These are phyloP conservation scores for Psilocybe cubensis DNA, from an alignment of 768 basidiomycete species.

Conservation along the genomic window DNA sequence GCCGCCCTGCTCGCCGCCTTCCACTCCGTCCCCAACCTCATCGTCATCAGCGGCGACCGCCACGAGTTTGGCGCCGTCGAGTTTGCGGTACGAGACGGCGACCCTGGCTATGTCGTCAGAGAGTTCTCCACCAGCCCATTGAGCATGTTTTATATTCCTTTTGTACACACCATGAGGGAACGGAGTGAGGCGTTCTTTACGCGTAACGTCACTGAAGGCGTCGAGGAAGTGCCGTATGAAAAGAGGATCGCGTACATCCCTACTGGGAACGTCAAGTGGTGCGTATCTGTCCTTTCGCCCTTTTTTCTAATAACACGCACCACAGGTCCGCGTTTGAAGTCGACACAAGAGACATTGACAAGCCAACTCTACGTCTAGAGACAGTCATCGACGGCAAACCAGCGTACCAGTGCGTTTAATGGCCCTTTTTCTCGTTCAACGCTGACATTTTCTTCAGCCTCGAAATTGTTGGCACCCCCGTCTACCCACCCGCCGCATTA, in stretches of 20 bases:
- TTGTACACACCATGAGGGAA: conserved; percentile 53
- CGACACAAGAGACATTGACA: conserved; percentile 56
- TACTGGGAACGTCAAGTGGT: conserved; percentile 72
- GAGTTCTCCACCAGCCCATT: conserved; percentile 76
- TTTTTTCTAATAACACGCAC: neutral
- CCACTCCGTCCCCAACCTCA: conserved; percentile 70
- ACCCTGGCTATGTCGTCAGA: conserved; percentile 42
- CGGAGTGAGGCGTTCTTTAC: conserved; percentile 47
- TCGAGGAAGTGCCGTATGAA: conserved; percentile 52
- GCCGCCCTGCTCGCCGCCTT: conserved; percentile 57
- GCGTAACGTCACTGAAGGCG: conserved; percentile 24
- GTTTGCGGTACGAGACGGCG: conserved; percentile 43
- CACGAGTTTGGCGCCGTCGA: conserved; percentile 81
- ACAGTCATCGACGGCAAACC: conserved; percentile 61
- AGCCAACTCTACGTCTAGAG: conserved; percentile 59
- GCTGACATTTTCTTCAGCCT: conserved; percentile 35
- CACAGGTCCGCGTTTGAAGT: conserved; percentile 70
- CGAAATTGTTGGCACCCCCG: conserved; percentile 51
- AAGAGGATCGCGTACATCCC: conserved; percentile 62
- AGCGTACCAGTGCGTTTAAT: conserved; percentile 52
- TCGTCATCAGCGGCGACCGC: conserved; percentile 73
- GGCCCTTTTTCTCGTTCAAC: neutral
- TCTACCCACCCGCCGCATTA: conserved; percentile 36
- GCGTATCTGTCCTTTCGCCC: conserved; percentile 10
- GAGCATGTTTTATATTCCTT: conserved; percentile 71